A percentile compares a stretch with the other conserved stretches of the same genome.
Conservation (phyloP, 352 stramenopile genomes). For the Globisporangium recalcitrans region DNA sequence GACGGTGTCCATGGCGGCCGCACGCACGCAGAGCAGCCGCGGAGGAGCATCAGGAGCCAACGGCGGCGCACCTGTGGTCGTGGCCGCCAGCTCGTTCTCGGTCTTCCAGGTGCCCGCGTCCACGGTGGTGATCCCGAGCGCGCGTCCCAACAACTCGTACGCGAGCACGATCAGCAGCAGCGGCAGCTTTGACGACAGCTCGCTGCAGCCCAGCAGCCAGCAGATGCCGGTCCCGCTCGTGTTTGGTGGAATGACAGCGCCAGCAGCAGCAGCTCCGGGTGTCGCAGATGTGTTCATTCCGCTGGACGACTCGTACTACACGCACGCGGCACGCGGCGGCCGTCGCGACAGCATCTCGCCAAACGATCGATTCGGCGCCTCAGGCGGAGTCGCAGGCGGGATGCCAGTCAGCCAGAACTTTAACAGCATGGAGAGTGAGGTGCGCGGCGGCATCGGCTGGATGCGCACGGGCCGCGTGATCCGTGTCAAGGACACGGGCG, state of each 20-base stretch:
- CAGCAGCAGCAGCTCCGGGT: background rate
- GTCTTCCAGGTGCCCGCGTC: constrained; percentile 61
- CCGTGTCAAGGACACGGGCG: constrained; percentile 63
- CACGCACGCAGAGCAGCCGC: background rate
- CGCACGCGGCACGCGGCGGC: constrained; percentile 17
- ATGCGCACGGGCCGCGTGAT: constrained; percentile 69
- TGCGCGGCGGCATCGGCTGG: constrained; percentile 44
- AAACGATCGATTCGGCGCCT: background rate
- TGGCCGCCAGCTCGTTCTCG: constrained; percentile 40
- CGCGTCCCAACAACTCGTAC: constrained; percentile 1
- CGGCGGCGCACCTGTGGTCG: background rate
- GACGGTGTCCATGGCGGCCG: background rate
- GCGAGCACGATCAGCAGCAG: constrained; percentile 15
- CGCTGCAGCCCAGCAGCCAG: no score
- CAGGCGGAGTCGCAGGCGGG: background rate
- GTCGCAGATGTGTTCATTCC: constrained; percentile 1
- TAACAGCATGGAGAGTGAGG: constrained; percentile 15
- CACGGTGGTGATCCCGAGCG: constrained; percentile 10
- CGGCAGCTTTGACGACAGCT: constrained; percentile 10
- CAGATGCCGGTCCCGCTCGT: constrained; percentile 1
- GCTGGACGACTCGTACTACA: constrained; percentile 15
- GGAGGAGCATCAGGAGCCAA: background rate
- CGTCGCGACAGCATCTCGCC: constrained; percentile 27
- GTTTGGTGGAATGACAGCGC: background rate
- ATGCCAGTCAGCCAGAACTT: background rate